phyloP scores from a whole-genome alignment of 2,329 filamentous ascomycete species.

The Botryosphaeria agaves region DNA sequence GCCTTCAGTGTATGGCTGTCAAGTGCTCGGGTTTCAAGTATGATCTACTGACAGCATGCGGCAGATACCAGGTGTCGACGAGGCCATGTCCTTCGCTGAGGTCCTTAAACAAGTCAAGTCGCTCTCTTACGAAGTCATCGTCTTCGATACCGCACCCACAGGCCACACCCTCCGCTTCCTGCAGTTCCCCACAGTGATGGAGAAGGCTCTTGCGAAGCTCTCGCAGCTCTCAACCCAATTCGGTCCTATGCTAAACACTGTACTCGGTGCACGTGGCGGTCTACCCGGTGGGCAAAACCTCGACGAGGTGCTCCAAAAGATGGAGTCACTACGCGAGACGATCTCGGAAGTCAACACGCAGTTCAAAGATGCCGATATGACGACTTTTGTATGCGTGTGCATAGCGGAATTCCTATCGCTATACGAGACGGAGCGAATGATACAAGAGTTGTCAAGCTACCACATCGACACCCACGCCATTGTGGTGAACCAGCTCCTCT shows the following conservation, averaged over 20 bases:
- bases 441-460: slow-evolving; percentile 88
- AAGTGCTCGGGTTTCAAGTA: too few relatives aligned
- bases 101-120: slow-evolving; percentile 99
- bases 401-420: slow-evolving; percentile 93
- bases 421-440: slow-evolving; percentile 99
- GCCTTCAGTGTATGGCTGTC: slow-evolving; percentile 79
- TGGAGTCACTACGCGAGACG: slow-evolving; percentile 82
- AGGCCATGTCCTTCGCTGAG: slow-evolving; percentile 99
- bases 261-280: slow-evolving; percentile 61
- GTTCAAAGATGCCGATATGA: slow-evolving; percentile 92
- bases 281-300: slow-evolving; percentile 88
- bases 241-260: slow-evolving; percentile 84
- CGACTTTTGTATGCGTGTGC: slow-evolving; percentile 95
- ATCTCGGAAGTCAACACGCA: slow-evolving; percentile 93
- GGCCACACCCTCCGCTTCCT: slow-evolving; percentile 97
- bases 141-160: slow-evolving; percentile 96
- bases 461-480: slow-evolving; percentile 93
- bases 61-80: slow-evolving; percentile 93
- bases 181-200: slow-evolving; percentile 93
- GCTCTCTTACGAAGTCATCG: slow-evolving; percentile 94
- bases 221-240: slow-evolving; percentile 89
- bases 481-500: slow-evolving; percentile 94
- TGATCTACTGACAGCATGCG: not conserved
- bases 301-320: slow-evolving; percentile 81
- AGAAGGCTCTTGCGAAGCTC: slow-evolving; percentile 95